These are phyloP conservation scores for Cryptococcus sp. DNA, from an alignment of 1,284 basidiomycete genomes.

Conservation along the genomic window DNA sequence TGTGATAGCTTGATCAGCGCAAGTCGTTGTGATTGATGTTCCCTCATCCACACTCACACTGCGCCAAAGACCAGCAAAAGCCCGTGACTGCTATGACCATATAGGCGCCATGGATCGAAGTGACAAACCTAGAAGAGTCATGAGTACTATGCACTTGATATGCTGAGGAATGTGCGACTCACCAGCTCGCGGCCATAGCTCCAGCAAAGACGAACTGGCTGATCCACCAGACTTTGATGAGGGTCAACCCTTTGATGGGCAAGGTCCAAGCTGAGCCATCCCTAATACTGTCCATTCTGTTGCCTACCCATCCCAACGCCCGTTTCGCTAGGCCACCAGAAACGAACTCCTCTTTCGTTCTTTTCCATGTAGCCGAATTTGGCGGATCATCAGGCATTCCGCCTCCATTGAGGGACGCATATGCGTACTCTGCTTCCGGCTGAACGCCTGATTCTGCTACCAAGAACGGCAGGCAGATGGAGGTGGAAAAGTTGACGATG, in stretches of 20 bases:
- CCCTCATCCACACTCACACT: slow-evolving; percentile 43
- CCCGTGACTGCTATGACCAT: slow-evolving; percentile 56
- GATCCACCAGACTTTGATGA: slow-evolving; percentile 47
- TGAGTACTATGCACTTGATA: not conserved
- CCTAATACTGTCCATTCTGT: slow-evolving; percentile 21
- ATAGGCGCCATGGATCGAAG: slow-evolving; percentile 53
- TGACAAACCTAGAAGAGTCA: slow-evolving; percentile 40
- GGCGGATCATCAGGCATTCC: slow-evolving; percentile 12
- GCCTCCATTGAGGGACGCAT: slow-evolving; percentile 20
- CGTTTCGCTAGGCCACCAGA: slow-evolving; percentile 13
- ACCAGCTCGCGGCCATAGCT: slow-evolving; percentile 54
- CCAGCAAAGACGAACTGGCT: slow-evolving; percentile 50
- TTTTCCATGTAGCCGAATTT: slow-evolving; percentile 39
- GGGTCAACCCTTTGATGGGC: slow-evolving; percentile 48
- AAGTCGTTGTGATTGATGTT: not conserved
- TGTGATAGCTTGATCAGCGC: slow-evolving; percentile 5
- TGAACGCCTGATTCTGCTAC: slow-evolving; percentile 56
- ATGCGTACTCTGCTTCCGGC: slow-evolving; percentile 13
- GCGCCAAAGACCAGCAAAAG: slow-evolving; percentile 57
- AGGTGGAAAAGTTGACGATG: slow-evolving; percentile 68
- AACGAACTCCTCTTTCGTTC: slow-evolving; percentile 21
- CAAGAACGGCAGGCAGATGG: slow-evolving; percentile 72
- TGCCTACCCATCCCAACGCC: slow-evolving; percentile 10
- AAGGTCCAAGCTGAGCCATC: slow-evolving; percentile 33
- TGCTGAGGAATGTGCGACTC: slow-evolving; percentile 16